A percentile compares a stretch with the other conserved stretches of the same genome.
Conservation (phyloP, 2,329 filamentous ascomycete species). For the Cladosporium oxysporum region DNA sequence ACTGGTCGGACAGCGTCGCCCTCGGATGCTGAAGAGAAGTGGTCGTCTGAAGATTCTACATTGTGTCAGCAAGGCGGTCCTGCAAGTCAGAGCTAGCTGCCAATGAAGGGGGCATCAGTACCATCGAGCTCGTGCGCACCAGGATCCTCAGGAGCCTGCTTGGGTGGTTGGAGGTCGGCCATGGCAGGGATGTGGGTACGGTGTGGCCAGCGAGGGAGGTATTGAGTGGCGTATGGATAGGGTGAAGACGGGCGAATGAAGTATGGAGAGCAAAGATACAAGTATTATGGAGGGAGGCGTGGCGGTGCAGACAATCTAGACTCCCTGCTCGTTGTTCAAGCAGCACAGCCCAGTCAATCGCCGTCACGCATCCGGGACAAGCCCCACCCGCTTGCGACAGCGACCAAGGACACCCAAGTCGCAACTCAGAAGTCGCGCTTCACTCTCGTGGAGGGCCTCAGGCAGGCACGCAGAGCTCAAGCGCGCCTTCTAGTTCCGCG, state of each 20-base stretch:
- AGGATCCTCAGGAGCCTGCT: slow-evolving; percentile 34
- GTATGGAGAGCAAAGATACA: neutral
- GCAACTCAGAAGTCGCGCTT: neutral
- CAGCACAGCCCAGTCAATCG: slow-evolving; percentile 14
- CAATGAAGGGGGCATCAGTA: neutral
- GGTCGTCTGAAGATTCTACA: slow-evolving; percentile 54
- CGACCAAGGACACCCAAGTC: no score
- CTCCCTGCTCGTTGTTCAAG: neutral
- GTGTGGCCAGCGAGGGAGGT: neutral
- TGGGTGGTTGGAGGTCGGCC: slow-evolving; percentile 34
- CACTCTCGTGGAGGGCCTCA: neutral
- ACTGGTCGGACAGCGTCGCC: slow-evolving; percentile 43
- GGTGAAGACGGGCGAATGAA: neutral
- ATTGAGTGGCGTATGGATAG: neutral
- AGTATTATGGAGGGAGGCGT: neutral
- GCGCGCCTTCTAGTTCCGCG: neutral
- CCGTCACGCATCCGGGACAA: neutral
- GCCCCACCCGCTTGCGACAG: neutral
- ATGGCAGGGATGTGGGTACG: slow-evolving; percentile 24
- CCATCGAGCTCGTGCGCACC: slow-evolving; percentile 31
- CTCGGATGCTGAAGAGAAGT: slow-evolving; percentile 68
- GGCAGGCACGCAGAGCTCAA: neutral
- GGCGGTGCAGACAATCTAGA: slow-evolving; percentile 10
- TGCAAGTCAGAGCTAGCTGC: neutral
- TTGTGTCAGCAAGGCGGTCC: neutral